These are phyloP conservation scores for Dactylorhiza incarnata DNA, from an alignment of 106 monocot species.

Conservation along the genomic window DNA sequence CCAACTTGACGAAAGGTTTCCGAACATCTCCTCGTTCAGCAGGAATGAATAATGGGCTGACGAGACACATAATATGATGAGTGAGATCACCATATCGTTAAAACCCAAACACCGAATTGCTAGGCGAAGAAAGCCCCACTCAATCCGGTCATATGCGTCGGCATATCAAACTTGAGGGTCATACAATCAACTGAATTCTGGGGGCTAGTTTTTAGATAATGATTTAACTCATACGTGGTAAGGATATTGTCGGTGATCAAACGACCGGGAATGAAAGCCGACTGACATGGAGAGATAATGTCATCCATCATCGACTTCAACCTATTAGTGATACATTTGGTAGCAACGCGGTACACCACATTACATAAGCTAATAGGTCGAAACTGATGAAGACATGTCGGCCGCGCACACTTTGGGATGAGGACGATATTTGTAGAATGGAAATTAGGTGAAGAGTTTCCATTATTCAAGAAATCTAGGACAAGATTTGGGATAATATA, in stretches of 20 bases:
- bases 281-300: neutral
- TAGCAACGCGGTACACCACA: neutral
- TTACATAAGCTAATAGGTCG: neutral
- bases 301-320: neutral
- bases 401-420: neutral
- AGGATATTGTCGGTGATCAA: neutral
- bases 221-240: neutral
- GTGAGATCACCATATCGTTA: too few relatives aligned
- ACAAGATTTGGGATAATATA: too few relatives aligned
- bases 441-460: neutral
- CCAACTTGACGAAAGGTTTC: too few relatives aligned
- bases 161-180: too few relatives aligned
- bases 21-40: too few relatives aligned
- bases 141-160: too few relatives aligned
- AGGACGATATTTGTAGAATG: neutral
- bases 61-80: too few relatives aligned
- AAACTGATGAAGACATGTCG: neutral
- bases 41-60: too few relatives aligned
- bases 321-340: neutral
- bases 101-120: too few relatives aligned
- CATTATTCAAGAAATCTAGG: neutral
- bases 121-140: too few relatives aligned
- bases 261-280: neutral
- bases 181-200: too few relatives aligned
- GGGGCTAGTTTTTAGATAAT: neutral